Evolutionary conservation across 225 moss, liverwort and hornwort species (phyloP), one percentile per base, ranked within the genome.

Genomic region (Polytrichum formosum): DNA sequence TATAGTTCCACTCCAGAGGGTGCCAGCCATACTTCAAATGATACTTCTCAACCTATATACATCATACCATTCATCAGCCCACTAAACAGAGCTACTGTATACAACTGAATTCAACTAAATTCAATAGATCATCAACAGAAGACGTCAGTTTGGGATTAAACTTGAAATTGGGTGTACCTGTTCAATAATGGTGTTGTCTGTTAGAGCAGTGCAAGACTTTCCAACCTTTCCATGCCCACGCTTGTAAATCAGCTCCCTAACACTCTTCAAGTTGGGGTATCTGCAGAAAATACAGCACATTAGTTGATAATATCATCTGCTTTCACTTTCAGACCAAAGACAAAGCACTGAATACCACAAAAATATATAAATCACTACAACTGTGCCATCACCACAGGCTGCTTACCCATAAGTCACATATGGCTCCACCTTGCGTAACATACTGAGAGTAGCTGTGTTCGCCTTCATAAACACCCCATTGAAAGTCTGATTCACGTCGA

Each of bases 381-480:
- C 35, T 8, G 8, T 33, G 33, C 20, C 66, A 66, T 6, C 55
- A 1, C 7, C 6, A 54, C 9, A 31, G 23, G 55, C 7, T 2
- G 21, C 77, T 66, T 56, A 83, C 82, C 85, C 88, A 64, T 88
- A 89, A 8, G 85, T 85, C 53, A 89, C 88, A 53, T 89, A 85
- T 0, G 88, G 88, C 70, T 89, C 88, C 75, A 89, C 88, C 70
- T 83, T 78, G 17, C 80, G 82, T 28, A 87, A 69, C 83, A 87
- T 83, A 64, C 79, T 87, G 61, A 87, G 72, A 27, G 87, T 83
- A 25, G 87, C 83, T 70, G 83, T 81, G 70, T 87, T 87, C 13
- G 81, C 87, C 71, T 87, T 87, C 87, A 87, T 85, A 75, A 89
- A 85, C 5, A 89, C 88, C 0, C 88, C 85, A 28, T 88, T 82